Percentiles rank a stretch among this genome's conserved stretches.
Conservation (phyloP, 352 stramenopile genomes). For the Globisporangium alternatum region DNA sequence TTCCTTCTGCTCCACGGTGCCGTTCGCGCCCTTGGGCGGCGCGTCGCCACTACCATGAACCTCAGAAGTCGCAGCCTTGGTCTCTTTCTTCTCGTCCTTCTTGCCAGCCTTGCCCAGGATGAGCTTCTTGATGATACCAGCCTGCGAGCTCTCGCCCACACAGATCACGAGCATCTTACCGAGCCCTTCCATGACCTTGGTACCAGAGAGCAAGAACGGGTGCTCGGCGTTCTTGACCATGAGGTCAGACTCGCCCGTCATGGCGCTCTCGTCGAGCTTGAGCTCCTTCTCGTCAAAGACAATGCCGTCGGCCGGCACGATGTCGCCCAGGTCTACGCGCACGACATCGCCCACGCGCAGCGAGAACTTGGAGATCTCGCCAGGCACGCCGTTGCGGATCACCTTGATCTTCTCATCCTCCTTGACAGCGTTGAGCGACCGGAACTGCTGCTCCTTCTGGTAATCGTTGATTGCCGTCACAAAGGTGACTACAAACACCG, state of each 20-base stretch:
- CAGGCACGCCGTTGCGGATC: constrained; percentile 60
- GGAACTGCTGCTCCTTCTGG: constrained; percentile 91
- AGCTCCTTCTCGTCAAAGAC: constrained; percentile 88
- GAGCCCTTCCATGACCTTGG: constrained; percentile 91
- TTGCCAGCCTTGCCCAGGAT: constrained; percentile 70
- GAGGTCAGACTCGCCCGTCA: constrained; percentile 92
- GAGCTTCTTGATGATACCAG: constrained; percentile 91
- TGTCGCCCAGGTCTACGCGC: constrained; percentile 79
- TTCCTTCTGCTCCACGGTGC: constrained; percentile 69
- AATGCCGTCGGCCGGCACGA: constrained; percentile 88
- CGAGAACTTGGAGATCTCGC: constrained; percentile 68
- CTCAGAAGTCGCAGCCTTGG: constrained; percentile 15
- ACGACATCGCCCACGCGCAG: constrained; percentile 90
- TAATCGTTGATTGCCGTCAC: constrained; percentile 92
- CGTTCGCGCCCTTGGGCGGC: constrained; percentile 64
- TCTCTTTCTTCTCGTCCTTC: constrained; percentile 50
- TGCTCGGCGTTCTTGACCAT: constrained; percentile 83
- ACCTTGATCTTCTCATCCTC: constrained; percentile 86
- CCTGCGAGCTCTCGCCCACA: constrained; percentile 92
- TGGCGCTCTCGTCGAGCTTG: constrained; percentile 89
- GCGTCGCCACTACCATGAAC: constrained; percentile 45
- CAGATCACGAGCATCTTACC: constrained; percentile 92
- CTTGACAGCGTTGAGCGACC: constrained; percentile 79
- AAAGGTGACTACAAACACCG: constrained; percentile 87
- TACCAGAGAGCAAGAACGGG: constrained; percentile 93